These are phyloP conservation scores for Pseudohalonectria lignicola DNA, from an alignment of 2,329 filamentous ascomycete genomes.

Conservation along the genomic window DNA sequence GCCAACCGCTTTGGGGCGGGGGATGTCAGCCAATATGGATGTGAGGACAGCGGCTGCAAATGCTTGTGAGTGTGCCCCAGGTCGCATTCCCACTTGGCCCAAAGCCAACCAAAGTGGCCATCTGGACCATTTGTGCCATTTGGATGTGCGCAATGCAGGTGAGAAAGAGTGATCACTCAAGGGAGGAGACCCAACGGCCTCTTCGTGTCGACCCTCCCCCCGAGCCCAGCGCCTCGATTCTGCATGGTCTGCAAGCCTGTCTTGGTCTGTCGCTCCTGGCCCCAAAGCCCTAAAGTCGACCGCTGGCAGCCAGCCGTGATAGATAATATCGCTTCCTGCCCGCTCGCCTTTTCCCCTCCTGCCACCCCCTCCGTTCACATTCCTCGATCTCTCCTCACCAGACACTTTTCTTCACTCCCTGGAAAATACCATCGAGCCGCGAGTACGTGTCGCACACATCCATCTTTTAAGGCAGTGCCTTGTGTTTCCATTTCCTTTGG, in stretches of 20 bases:
- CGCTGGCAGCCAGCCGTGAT: neutral
- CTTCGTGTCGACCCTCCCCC: neutral
- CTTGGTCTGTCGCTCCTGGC: too few relatives aligned
- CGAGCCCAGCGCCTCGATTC: neutral
- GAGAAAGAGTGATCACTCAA: too few relatives aligned
- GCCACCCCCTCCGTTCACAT: neutral
- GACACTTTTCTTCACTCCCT: neutral
- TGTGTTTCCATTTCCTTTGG: too few relatives aligned
- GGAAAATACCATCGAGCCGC: neutral
- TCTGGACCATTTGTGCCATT: too few relatives aligned
- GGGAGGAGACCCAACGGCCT: neutral
- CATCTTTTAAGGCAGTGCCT: neutral
- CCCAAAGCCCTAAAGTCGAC: too few relatives aligned
- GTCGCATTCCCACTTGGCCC: slow-evolving; percentile 7
- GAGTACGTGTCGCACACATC: too few relatives aligned
- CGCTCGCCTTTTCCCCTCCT: neutral
- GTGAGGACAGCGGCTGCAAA: slow-evolving; percentile 13
- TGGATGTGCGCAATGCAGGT: slow-evolving; percentile 1
- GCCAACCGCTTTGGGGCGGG: slow-evolving; percentile 4
- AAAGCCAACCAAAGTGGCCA: slow-evolving; percentile 12
- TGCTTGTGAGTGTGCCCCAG: neutral
- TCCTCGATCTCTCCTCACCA: neutral
- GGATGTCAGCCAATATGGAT: slow-evolving; percentile 8
- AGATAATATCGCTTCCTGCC: neutral
- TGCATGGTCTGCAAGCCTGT: neutral